phyloP scores from a whole-genome alignment of 495 filamentous ascomycete species.

The Penicillium coffeae region DNA sequence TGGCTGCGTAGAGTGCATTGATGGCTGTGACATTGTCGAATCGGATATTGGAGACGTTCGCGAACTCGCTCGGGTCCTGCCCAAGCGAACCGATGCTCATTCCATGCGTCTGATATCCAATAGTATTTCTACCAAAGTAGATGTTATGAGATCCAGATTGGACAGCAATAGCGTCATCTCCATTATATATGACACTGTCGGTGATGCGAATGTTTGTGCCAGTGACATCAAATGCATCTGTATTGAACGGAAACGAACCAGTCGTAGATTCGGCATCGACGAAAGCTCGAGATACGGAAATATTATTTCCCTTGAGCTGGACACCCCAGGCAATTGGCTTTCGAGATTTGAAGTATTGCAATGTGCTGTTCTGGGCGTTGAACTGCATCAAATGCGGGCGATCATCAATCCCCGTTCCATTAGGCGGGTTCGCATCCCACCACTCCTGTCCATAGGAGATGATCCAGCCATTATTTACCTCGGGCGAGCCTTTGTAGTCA shows the following conservation, averaged over 20 bases:
- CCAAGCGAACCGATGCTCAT: constrained; percentile 43
- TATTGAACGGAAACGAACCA: constrained; percentile 42
- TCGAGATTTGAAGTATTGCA: constrained; percentile 37
- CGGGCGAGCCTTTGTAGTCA: constrained; percentile 28
- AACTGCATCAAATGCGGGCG: constrained; percentile 40
- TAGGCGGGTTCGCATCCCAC: constrained; percentile 42
- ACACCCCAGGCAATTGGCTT: constrained; percentile 46
- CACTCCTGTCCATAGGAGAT: constrained; percentile 42
- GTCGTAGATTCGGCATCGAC: constrained; percentile 41
- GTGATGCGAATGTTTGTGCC: constrained; percentile 33
- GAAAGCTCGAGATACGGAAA: constrained; percentile 33
- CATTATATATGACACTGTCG: constrained; percentile 40
- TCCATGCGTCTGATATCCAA: constrained; percentile 40
- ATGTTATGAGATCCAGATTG: constrained; percentile 33
- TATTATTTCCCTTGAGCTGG: constrained; percentile 31
- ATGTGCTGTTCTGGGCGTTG: constrained; percentile 29
- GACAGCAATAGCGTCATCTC: constrained; percentile 42
- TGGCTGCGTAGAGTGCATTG: constrained; percentile 35
- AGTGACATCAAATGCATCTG: constrained; percentile 39
- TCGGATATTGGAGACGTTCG: constrained; percentile 35
- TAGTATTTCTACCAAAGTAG: constrained; percentile 30
- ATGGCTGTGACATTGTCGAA: constrained; percentile 40
- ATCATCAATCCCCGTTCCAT: constrained; percentile 28
- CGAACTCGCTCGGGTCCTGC: constrained; percentile 22
- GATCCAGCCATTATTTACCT: constrained; percentile 39